Conservation (phyloP, 176 grass and related monocot genomes). For the Aegilops speltoides region DNA sequence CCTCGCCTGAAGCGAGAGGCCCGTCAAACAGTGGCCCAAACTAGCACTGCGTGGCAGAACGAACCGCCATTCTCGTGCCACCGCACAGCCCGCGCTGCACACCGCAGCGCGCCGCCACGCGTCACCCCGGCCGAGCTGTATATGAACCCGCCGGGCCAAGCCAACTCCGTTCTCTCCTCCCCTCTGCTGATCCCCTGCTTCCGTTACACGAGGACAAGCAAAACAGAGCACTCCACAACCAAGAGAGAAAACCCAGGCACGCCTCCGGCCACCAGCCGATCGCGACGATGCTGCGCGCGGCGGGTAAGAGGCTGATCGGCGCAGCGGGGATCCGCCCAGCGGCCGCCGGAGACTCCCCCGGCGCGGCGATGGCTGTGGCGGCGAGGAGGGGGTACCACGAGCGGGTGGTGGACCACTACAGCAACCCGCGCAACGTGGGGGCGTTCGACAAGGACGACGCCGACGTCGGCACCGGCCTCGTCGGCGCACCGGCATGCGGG, state of each 20-base stretch:
- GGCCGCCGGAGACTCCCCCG: not conserved
- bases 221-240: not conserved
- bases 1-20: too few relatives aligned
- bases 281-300: conserved; percentile 36
- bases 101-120: not conserved
- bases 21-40: not conserved
- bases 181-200: not conserved
- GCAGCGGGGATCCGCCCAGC: not conserved
- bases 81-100: not conserved
- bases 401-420: conserved; percentile 95
- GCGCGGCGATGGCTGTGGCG: not conserved
- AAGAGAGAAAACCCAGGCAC: conserved; percentile 11
- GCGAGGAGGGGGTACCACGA: conserved; percentile 68
- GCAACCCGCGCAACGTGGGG: conserved; percentile 89
- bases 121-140: too few relatives aligned
- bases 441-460: conserved; percentile 84
- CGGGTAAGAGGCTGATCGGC: conserved; percentile 22
- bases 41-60: not conserved
- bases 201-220: not conserved
- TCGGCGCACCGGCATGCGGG: conserved; percentile 88
- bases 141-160: too few relatives aligned
- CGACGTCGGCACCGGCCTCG: conserved; percentile 75
- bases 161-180: not conserved
- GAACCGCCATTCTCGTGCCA: not conserved
- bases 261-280: not conserved